These are phyloP conservation scores for Xylariaceae sp. DNA, from an alignment of 2,329 filamentous ascomycete species.

Conservation along the genomic window DNA sequence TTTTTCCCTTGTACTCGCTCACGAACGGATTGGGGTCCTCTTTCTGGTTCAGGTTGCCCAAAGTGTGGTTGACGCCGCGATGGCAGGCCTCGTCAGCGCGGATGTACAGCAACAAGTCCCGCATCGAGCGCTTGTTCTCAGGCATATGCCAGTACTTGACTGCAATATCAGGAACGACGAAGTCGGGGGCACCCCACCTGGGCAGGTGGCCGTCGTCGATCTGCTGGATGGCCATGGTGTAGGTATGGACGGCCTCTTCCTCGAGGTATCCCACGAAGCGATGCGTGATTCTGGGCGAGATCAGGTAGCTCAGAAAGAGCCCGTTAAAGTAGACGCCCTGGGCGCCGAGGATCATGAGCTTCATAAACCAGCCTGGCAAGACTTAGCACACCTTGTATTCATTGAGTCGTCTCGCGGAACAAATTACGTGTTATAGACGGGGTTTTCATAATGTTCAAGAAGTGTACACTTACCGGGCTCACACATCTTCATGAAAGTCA, in stretches of 20 bases:
- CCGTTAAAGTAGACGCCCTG: constrained; percentile 97
- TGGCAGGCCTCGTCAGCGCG: constrained; percentile 87
- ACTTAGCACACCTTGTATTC: background rate
- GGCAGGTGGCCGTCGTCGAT: constrained; percentile 81
- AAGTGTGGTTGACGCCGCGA: constrained; percentile 91
- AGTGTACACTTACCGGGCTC: constrained; percentile 53
- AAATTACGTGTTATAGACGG: no score
- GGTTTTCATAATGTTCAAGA: no score
- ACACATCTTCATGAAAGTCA: constrained; percentile 90
- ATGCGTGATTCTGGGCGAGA: constrained; percentile 84
- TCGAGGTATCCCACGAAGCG: constrained; percentile 96
- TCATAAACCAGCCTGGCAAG: constrained; percentile 74
- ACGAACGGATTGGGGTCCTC: constrained; percentile 91
- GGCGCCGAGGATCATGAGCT: constrained; percentile 82
- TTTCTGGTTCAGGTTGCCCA: constrained; percentile 81
- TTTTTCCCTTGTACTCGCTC: constrained; percentile 69
- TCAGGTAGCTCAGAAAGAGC: constrained; percentile 82
- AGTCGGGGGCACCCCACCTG: constrained; percentile 66
- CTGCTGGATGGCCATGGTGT: constrained; percentile 83
- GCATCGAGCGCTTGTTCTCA: constrained; percentile 75
- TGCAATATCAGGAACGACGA: constrained; percentile 82
- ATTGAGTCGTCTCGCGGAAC: background rate
- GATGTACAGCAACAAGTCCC: constrained; percentile 82
- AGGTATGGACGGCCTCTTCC: constrained; percentile 94
- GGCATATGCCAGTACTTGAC: constrained; percentile 94